Evolutionary conservation across 495 filamentous ascomycete species (phyloP), one percentile per base, ranked within the genome.

Genomic region (Barbatosphaeria neglecta): DNA sequence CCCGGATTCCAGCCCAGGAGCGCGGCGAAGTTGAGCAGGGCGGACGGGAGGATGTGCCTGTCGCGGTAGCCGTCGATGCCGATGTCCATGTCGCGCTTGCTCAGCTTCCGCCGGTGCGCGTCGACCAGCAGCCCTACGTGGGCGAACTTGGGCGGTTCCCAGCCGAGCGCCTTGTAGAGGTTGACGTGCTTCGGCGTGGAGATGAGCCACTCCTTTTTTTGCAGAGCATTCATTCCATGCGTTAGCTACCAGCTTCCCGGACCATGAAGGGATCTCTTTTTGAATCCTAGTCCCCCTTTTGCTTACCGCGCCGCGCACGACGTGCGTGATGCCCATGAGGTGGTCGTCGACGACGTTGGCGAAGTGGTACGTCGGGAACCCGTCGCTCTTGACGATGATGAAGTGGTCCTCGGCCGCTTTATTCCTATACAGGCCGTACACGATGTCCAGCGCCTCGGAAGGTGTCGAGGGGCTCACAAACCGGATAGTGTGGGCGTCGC

Each of bases 291-390:
- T n/a, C n/a, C n/a, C n/a, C n/a, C n/a, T n/a, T n/a, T n/a, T 16
- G 62, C 82, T 60, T 63, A 86, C 87, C 7, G 81, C 77, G 42
- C 87, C 92, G 35, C 92, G 78, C 43, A 97, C 84, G 20, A 98
- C 93, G 65, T 96, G 90, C 4, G 88, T 97, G 57, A 98, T 93
- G 43, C 84, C 62, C 92, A 98, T 98, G 42, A 76, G 65, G 58
- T 93, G 86, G 61, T 98, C 92, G 61, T 98, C 92, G 18, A 98
- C 82, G 20, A 98, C 90, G 63, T 96, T 97, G 4, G 92, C 92
- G 44, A 98, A 80, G 61, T 97, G 92, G 57, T 98, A 98, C 8
- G 92, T 97, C 1, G 92, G 92, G 44, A 82, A 80, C 0, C 89
- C 89, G 56, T 98, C 92, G 7, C 80, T 81, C 63, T 97, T 98